phyloP scores from a whole-genome alignment of 352 stramenopile species.

The Pythium insidiosum region DNA sequence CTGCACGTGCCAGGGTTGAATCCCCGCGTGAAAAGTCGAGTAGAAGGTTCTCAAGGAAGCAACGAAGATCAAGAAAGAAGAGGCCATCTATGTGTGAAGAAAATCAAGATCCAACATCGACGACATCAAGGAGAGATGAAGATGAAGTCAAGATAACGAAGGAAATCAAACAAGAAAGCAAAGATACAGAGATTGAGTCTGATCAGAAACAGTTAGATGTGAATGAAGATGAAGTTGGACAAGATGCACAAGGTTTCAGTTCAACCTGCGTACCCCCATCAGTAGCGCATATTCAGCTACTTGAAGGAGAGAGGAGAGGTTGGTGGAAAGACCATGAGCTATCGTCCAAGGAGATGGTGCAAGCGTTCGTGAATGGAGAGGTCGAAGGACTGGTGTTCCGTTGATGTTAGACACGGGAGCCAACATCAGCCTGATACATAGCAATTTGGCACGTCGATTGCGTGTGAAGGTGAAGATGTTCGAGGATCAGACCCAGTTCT shows the following conservation, averaged over 20 bases:
- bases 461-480: constrained; percentile 10
- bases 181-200: not conserved
- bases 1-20: not conserved
- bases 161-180: too few species aligned
- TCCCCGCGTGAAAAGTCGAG: not conserved
- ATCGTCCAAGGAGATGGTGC: not conserved
- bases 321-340: constrained; percentile 3
- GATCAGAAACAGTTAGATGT: not conserved
- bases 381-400: constrained; percentile 4
- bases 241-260: not conserved
- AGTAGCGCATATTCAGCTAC: not conserved
- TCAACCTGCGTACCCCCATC: too few species aligned
- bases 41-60: not conserved
- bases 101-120: not conserved
- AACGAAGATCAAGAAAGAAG: not conserved
- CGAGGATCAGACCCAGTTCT: constrained; percentile 3
- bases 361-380: constrained; percentile 8
- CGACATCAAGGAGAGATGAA: not conserved
- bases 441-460: constrained; percentile 11
- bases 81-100: not conserved
- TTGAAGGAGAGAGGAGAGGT: constrained; percentile 1
- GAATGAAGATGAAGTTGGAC: not conserved
- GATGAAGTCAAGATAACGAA: not conserved
- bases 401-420: constrained; percentile 13
- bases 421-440: constrained; percentile 9